phyloP scores from a whole-genome alignment of 345 rosid genomes.

The Litchi chinensis region DNA sequence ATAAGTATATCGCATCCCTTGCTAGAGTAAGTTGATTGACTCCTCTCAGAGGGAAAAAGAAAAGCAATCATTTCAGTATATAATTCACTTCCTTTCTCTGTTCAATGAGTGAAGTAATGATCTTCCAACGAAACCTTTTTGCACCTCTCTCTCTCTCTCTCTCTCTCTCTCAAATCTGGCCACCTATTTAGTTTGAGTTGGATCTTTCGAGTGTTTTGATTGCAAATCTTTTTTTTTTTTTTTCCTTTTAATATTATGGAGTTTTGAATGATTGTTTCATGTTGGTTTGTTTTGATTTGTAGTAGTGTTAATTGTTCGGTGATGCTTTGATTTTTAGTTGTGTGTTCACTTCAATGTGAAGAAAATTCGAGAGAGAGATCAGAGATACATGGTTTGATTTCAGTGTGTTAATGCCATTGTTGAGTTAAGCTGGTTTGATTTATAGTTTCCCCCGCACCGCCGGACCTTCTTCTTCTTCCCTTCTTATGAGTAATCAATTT shows the following conservation, averaged over 20 bases:
- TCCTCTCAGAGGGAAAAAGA: neutral
- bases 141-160: too few species aligned
- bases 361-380: neutral
- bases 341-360: conserved; percentile 1
- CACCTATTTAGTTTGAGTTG: conserved; percentile 17
- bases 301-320: neutral
- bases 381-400: neutral
- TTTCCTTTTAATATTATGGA: too few species aligned
- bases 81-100: neutral
- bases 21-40: conserved; percentile 11
- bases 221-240: neutral
- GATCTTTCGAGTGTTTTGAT: conserved; percentile 11
- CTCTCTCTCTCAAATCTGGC: too few species aligned
- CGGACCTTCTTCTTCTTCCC: too few species aligned
- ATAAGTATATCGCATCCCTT: conserved; percentile 36
- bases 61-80: neutral
- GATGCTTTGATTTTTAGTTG: neutral
- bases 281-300: conserved; percentile 9
- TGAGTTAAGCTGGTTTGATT: conserved; percentile 18
- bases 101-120: neutral
- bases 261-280: neutral
- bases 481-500: too few species aligned
- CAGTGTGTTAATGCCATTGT: neutral
- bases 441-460: too few species aligned
- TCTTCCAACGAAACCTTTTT: too few species aligned